Base-by-base conservation (phyloP, 352 stramenopile genomes). In the Salisapilia sapeloensis region DNA sequence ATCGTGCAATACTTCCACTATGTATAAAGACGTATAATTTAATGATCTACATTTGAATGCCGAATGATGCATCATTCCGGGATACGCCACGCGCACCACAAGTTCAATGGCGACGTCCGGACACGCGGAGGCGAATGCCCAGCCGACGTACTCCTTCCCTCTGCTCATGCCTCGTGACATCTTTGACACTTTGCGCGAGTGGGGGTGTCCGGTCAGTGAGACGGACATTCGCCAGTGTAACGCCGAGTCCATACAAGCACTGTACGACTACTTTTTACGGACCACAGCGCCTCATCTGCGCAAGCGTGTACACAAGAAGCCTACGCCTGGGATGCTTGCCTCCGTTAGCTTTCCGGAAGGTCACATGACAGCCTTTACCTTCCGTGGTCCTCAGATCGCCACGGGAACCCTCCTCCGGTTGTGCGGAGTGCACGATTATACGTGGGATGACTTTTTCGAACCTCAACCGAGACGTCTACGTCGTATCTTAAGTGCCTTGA, bases 391-490 rank as follows among this genome's bases (percentile, higher is more conserved):
- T n/a, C n/a, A n/a, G n/a, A n/a, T n/a, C 41, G 66, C 89, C 17
- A 54, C 90, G 3, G 71, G 63, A 38, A 85, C 81, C 45, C 71
- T 97, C 34, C 83, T 98, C 50, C 47, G 50, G 4, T 78, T 79
- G 22, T 96, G 84, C 35, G 92, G 91, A 18, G 72, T 97, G 15
- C 46, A 83, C 45, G 91, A 98, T 48, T 99, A 98, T 62, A 69
- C 66, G 4, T 71, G 95, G 27, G 76, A 78, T 15, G 94, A 99
- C 46, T 43, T 99, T 24, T 50, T 85, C 3, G 43, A 61, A 28
- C 93, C 94, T 6, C 85, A 57, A 14, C 46, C 60, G 19, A 96
- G 95, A 44, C 72, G 93, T 39, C 69, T 98, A 27, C 66, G 80
- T 9, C 55, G 74, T 0, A 87, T 97, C 45, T 63, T 98, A 21